A percentile compares a stretch with the other conserved stretches of the same genome.
phyloP scores from a whole-genome alignment of 1,139 yeast genomes.

The Zhuliangozyma parablackwelliae region DNA sequence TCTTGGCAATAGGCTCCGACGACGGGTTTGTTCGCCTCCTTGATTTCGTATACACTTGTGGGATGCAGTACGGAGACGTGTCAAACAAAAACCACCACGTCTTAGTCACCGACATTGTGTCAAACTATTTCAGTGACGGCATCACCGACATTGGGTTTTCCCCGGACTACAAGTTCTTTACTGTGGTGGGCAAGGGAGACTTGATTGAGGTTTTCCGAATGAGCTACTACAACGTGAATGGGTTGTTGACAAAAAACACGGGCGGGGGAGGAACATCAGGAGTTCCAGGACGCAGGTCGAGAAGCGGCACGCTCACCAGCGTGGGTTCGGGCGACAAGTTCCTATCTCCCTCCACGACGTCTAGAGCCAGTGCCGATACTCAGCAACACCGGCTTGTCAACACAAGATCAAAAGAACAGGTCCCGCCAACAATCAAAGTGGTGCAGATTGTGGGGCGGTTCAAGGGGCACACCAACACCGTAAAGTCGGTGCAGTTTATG shows the following conservation, averaged over 20 bases:
- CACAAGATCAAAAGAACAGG: constrained; percentile 8
- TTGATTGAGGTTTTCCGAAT: constrained; percentile 53
- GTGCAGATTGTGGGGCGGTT: constrained; percentile 46
- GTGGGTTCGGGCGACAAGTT: constrained; percentile 12
- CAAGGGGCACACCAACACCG: constrained; percentile 68
- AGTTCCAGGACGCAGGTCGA: constrained; percentile 24
- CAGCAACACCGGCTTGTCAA: constrained; percentile 1
- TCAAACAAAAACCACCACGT: constrained; percentile 28
- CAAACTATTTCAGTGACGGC: constrained; percentile 67
- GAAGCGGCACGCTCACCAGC: constrained; percentile 39
- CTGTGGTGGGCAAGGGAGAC: constrained; percentile 56
- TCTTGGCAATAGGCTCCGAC: constrained; percentile 53
- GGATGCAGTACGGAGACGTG: constrained; percentile 16
- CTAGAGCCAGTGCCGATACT: neutral
- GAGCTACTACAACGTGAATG: constrained; percentile 36
- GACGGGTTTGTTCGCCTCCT: constrained; percentile 64
- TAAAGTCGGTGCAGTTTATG: constrained; percentile 42
- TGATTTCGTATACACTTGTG: constrained; percentile 36
- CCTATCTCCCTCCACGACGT: no score
- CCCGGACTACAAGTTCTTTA: constrained; percentile 60
- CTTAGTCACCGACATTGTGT: constrained; percentile 52
- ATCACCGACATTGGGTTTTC: constrained; percentile 55
- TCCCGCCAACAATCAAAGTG: constrained; percentile 39
- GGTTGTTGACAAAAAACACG: constrained; percentile 20
- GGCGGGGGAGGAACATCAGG: constrained; percentile 8